A percentile compares a stretch with the other conserved stretches of the same genome.
Conservation (phyloP, 2,329 filamentous ascomycete genomes). For the Botrytis medusae region DNA sequence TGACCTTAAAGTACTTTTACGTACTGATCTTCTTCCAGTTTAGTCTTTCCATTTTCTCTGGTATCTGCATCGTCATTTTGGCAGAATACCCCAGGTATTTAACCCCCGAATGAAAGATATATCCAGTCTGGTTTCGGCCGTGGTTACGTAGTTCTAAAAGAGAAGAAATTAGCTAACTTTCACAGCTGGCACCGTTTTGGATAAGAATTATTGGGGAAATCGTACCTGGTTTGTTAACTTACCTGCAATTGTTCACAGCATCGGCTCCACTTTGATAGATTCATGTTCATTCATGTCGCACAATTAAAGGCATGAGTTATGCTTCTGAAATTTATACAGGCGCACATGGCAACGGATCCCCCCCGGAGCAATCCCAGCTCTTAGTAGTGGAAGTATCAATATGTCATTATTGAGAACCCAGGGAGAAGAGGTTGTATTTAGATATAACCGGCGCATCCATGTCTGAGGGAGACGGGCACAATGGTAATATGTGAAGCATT, state of each 20-base stretch:
- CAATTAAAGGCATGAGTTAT: not conserved
- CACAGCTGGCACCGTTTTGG: not conserved
- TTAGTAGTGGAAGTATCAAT: no score
- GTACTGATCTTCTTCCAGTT: slow-evolving; percentile 75
- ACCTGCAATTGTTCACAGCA: slow-evolving; percentile 59
- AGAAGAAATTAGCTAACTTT: not conserved
- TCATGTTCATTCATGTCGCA: not conserved
- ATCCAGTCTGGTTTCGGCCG: slow-evolving; percentile 75
- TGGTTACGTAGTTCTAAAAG: slow-evolving; percentile 71
- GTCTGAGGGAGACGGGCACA: not conserved
- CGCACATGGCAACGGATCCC: not conserved
- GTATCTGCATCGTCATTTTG: slow-evolving; percentile 85
- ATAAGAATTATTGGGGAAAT: not conserved
- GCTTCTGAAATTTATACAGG: not conserved
- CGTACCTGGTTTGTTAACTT: slow-evolving; percentile 33
- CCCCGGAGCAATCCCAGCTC: no score
- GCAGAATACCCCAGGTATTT: slow-evolving; percentile 61
- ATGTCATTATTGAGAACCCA: no score
- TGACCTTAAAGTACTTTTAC: slow-evolving; percentile 67
- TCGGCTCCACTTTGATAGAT: not conserved
- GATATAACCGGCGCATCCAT: slow-evolving; percentile 44
- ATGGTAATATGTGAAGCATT: not conserved
- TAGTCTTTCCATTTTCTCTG: slow-evolving; percentile 78
- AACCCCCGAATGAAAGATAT: slow-evolving; percentile 64
- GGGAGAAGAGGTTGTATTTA: slow-evolving; percentile 42